phyloP scores from a whole-genome alignment of 2,329 filamentous ascomycete species.

The Macrophomina phaseolina region DNA sequence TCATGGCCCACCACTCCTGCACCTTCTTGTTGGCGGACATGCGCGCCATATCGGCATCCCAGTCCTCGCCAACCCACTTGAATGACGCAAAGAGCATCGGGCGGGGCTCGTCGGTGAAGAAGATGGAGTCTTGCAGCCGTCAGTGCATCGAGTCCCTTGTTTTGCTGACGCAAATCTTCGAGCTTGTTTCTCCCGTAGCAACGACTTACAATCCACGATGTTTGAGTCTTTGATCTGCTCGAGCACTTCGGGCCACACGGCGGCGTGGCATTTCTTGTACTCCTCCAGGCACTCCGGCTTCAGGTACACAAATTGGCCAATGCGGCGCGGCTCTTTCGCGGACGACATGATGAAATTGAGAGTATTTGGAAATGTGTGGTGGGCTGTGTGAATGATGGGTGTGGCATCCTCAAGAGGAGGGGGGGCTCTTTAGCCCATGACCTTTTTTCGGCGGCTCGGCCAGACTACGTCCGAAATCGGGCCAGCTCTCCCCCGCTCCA shows the following conservation, averaged over 20 bases:
- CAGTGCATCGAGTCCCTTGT: not conserved
- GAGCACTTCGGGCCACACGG: conserved; percentile 78
- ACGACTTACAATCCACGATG: conserved; percentile 70
- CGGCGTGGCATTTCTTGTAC: conserved; percentile 76
- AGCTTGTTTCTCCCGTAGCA: too few relatives aligned
- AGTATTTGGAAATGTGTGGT: not conserved
- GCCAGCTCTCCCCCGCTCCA: conserved; percentile 1
- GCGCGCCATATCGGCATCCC: conserved; percentile 73
- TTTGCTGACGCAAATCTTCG: not conserved
- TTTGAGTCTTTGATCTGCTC: conserved; percentile 77
- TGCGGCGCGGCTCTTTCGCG: conserved; percentile 52
- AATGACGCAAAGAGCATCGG: conserved; percentile 73
- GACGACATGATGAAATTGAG: not conserved
- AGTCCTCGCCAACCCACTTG: conserved; percentile 79
- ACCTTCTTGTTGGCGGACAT: conserved; percentile 77
- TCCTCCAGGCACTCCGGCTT: conserved; percentile 68
- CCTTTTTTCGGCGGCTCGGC: conserved; percentile 2
- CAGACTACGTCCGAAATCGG: conserved; percentile 10
- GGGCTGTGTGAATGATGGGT: not conserved
- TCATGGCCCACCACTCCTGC: conserved; percentile 81
- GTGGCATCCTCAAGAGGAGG: not conserved
- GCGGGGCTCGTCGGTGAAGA: conserved; percentile 65
- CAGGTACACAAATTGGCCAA: conserved; percentile 76
- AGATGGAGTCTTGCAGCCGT: conserved; percentile 68
- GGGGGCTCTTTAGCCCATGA: conserved; percentile 12